phyloP scores from a whole-genome alignment of 495 filamentous ascomycete genomes.

The Penicillium chermesinum region DNA sequence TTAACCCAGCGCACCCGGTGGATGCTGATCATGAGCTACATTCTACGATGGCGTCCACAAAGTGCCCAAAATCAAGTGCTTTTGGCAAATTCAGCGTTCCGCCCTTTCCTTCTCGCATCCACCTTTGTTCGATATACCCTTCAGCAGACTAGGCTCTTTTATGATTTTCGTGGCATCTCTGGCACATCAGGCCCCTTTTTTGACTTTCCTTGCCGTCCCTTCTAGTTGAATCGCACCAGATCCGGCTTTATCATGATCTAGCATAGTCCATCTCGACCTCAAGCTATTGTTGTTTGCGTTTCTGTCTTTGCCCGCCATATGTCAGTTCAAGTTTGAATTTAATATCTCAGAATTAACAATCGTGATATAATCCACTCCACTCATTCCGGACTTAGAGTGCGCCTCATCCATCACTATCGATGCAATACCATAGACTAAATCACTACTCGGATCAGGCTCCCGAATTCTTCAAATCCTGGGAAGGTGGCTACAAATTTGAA shows the following conservation, averaged over 20 bases:
- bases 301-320: not conserved
- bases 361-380: no score
- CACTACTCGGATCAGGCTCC: no score
- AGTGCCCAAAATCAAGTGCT: slow-evolving; percentile 12
- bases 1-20: not conserved
- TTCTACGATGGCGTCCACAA: slow-evolving; percentile 14
- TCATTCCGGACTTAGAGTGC: no score
- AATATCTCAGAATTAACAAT: no score
- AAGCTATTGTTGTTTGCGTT: not conserved
- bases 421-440: no score
- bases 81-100: slow-evolving; percentile 15
- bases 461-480: no score
- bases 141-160: slow-evolving; percentile 6
- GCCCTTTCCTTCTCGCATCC: slow-evolving; percentile 3
- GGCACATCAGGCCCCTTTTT: slow-evolving; percentile 8
- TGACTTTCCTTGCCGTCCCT: slow-evolving; percentile 4
- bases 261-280: not conserved
- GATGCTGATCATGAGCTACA: slow-evolving; percentile 8
- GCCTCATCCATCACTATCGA: no score
- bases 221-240: not conserved
- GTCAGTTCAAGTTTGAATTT: no score
- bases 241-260: not conserved
- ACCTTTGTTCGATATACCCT: slow-evolving; percentile 17
- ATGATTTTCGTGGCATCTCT: slow-evolving; percentile 7
- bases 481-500: no score